A percentile compares a stretch with the other conserved stretches of the same genome.
These are phyloP conservation scores for Chenopodium suecicum DNA, from an alignment of 148 eudicot species.

Conservation along the genomic window DNA sequence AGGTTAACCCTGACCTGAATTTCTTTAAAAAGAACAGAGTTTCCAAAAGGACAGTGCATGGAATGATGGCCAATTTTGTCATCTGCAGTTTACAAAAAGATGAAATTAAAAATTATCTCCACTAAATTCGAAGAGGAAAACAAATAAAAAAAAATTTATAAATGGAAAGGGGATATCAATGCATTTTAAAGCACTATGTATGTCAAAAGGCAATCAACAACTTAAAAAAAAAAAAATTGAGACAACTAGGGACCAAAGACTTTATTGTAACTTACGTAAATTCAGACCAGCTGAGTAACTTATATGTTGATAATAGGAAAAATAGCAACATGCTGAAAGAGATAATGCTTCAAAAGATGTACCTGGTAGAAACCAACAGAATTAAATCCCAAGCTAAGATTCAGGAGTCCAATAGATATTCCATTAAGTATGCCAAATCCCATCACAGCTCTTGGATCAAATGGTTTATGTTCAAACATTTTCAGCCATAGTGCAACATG, in stretches of 20 bases:
- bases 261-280: neutral
- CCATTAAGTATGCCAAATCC: slow-evolving; percentile 90
- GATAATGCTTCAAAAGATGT: neutral
- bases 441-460: slow-evolving; percentile 67
- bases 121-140: neutral
- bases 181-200: neutral
- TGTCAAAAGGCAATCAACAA: neutral
- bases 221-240: no score
- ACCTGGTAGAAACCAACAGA: slow-evolving; percentile 99
- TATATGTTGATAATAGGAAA: neutral
- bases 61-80: slow-evolving; percentile 93
- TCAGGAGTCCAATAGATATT: slow-evolving; percentile 84
- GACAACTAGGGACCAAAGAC: neutral
- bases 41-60: slow-evolving; percentile 86
- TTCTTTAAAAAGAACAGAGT: slow-evolving; percentile 64
- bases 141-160: neutral
- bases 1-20: slow-evolving; percentile 57
- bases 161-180: neutral
- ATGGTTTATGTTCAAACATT: slow-evolving; percentile 41
- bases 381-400: slow-evolving; percentile 93
- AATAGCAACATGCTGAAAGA: neutral
- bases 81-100: slow-evolving; percentile 40
- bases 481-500: slow-evolving; percentile 66
- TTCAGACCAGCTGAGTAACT: neutral
- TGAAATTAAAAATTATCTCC: neutral